Percentiles rank a stretch among this genome's conserved stretches.
Evolutionary conservation across 2,329 filamentous ascomycete genomes (phyloP).

Genomic region (Xylaria arbuscula): DNA sequence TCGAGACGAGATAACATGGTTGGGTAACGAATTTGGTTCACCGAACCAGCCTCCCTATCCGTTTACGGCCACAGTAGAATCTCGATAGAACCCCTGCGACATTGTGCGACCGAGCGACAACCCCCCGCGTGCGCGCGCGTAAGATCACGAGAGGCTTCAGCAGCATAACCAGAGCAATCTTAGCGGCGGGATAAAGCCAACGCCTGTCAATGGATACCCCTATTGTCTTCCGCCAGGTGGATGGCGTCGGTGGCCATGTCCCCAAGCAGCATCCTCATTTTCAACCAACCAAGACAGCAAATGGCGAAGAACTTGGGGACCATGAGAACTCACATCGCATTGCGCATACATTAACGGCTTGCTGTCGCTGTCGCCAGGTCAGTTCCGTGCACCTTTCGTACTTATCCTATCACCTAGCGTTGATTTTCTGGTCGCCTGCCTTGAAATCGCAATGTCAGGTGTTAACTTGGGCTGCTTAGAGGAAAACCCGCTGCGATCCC

Average conservation of each 20-base stretch:
- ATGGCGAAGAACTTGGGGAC: constrained; percentile 59
- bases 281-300: constrained; percentile 45
- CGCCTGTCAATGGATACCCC: constrained; percentile 65
- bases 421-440: constrained; percentile 16
- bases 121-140: constrained; percentile 33
- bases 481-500: constrained; percentile 96
- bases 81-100: constrained; percentile 36
- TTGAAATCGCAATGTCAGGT: constrained; percentile 1
- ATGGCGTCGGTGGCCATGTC: constrained; percentile 61
- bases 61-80: constrained; percentile 19
- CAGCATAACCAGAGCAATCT: constrained; percentile 23
- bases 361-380: constrained; percentile 83
- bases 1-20: constrained; percentile 10
- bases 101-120: constrained; percentile 43
- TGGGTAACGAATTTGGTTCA: constrained; percentile 20
- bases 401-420: background rate
- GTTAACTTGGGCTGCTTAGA: constrained; percentile 59
- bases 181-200: constrained; percentile 2
- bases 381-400: constrained; percentile 44
- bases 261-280: constrained; percentile 53
- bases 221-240: constrained; percentile 66
- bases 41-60: constrained; percentile 17
- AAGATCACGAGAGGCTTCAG: constrained; percentile 33
- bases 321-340: constrained; percentile 69
- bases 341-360: constrained; percentile 83